Evolutionary conservation across 2,329 filamentous ascomycete species (phyloP).

Genomic region (Fusarium azukiicola): DNA sequence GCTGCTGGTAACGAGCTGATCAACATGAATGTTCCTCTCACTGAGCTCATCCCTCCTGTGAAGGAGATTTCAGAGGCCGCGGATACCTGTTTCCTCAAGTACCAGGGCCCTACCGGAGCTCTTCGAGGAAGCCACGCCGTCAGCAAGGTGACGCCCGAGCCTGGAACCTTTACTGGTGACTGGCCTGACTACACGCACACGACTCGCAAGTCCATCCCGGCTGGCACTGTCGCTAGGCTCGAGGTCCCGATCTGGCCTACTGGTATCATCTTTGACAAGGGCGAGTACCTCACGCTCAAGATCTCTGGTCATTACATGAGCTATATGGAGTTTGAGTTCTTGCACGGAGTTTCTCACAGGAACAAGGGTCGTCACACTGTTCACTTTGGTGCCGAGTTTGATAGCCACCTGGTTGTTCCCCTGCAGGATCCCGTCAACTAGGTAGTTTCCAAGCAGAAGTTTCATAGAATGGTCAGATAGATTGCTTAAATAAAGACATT

Average conservation of each 20-base stretch:
- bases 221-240: neutral
- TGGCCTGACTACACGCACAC: constrained; percentile 8
- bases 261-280: neutral
- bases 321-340: neutral
- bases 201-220: neutral
- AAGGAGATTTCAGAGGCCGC: neutral
- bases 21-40: neutral
- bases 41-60: neutral
- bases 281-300: neutral
- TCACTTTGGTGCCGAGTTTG: neutral
- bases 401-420: neutral
- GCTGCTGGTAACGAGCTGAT: neutral
- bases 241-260: neutral
- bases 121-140: constrained; percentile 1
- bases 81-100: neutral
- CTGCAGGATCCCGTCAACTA: neutral
- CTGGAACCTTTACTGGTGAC: neutral
- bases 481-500: neutral
- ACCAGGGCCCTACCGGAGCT: neutral
- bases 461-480: neutral
- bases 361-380: constrained; percentile 3
- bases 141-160: neutral
- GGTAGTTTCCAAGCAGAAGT: neutral
- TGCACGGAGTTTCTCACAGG: neutral
- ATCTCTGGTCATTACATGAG: constrained; percentile 13